phyloP scores from a whole-genome alignment of 495 filamentous ascomycete species.

The Penicillium cinerascens region DNA sequence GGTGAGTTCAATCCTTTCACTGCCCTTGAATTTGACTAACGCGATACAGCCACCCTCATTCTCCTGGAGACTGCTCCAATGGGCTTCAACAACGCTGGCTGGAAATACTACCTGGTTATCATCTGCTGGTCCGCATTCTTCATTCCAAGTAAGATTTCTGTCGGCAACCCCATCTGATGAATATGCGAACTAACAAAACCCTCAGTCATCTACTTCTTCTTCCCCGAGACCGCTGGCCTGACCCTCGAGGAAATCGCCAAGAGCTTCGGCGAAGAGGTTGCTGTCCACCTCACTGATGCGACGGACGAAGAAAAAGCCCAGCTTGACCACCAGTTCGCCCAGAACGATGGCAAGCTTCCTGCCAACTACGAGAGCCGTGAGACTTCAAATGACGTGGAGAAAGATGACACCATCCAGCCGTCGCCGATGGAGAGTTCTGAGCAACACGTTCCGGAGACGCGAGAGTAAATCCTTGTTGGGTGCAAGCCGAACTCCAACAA shows the following conservation, averaged over 20 bases:
- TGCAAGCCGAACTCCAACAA: neutral
- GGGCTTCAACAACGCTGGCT: slow-evolving; percentile 40
- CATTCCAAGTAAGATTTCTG: slow-evolving; percentile 25
- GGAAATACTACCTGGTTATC: slow-evolving; percentile 50
- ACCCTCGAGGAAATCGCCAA: slow-evolving; percentile 49
- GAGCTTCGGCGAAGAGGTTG: slow-evolving; percentile 41
- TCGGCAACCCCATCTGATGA: neutral
- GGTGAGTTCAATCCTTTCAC: slow-evolving; percentile 6
- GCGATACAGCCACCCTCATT: slow-evolving; percentile 30
- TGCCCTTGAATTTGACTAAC: neutral
- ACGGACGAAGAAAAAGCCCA: slow-evolving; percentile 32
- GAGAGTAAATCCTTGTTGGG: neutral
- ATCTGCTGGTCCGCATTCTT: slow-evolving; percentile 44
- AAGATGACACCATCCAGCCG: neutral
- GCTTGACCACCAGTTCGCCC: slow-evolving; percentile 12
- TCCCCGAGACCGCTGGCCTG: slow-evolving; percentile 54
- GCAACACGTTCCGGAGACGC: neutral
- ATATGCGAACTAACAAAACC: neutral
- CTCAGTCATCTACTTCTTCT: slow-evolving; percentile 49
- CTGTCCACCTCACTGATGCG: slow-evolving; percentile 31
- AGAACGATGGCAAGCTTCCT: neutral
- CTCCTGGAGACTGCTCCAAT: slow-evolving; percentile 41
- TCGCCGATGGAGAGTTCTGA: neutral
- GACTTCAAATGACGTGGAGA: neutral
- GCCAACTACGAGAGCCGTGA: neutral